A percentile compares a stretch with the other conserved stretches of the same genome.
These are phyloP conservation scores for Conringia planisiliqua DNA, from an alignment of 345 rosid species.

Conservation along the genomic window DNA sequence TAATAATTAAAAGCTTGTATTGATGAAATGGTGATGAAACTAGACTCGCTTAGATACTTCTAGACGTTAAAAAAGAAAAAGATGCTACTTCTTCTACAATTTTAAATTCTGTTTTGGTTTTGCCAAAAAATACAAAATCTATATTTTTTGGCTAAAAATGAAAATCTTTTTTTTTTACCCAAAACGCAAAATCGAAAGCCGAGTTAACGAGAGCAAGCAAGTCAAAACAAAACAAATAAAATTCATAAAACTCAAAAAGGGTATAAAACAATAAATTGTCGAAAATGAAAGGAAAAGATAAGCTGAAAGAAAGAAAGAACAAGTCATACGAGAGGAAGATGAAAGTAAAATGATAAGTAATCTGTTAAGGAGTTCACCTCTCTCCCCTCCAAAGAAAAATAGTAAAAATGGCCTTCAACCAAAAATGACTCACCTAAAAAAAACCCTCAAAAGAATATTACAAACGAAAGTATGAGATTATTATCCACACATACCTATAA, in stretches of 20 bases:
- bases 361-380: conserved; percentile 15
- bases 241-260: neutral
- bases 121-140: too few relatives aligned
- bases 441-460: conserved; percentile 26
- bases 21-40: neutral
- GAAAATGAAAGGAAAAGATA: neutral
- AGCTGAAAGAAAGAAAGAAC: neutral
- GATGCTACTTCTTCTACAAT: neutral
- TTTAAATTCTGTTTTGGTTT: too few relatives aligned
- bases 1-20: too few relatives aligned
- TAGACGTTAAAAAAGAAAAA: too few relatives aligned
- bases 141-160: too few relatives aligned
- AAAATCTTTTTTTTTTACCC: too few relatives aligned
- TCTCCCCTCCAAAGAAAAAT: conserved; percentile 14
- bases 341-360: conserved; percentile 8
- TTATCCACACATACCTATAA: conserved; percentile 35
- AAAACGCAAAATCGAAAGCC: too few relatives aligned
- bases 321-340: conserved; percentile 13
- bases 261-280: neutral
- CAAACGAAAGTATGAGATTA: conserved; percentile 20
- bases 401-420: conserved; percentile 23
- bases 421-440: conserved; percentile 31
- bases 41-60: neutral
- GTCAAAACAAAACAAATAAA: neutral
- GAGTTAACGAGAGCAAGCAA: too few relatives aligned